These are phyloP conservation scores for Edaphochlamys debaryana DNA, from an alignment of 139 green algal genomes.

Conservation along the genomic window DNA sequence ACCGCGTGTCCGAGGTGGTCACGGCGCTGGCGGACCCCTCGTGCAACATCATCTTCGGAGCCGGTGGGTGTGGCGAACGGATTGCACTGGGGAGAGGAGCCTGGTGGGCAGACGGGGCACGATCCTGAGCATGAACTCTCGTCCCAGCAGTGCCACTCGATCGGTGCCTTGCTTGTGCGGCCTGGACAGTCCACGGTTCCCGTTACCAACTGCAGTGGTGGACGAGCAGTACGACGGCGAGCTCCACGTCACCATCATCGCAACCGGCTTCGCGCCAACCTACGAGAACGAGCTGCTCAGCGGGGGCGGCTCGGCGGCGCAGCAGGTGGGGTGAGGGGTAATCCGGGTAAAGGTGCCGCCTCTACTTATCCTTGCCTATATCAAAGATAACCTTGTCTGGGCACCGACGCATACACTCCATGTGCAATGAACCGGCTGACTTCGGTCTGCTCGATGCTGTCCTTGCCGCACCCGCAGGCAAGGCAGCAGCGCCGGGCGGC, in stretches of 20 bases:
- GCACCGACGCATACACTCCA: no score
- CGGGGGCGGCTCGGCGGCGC: background rate
- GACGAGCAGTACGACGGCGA: slow-evolving; percentile 62
- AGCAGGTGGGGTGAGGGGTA: background rate
- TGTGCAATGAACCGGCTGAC: no score
- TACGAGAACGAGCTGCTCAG: slow-evolving; percentile 80
- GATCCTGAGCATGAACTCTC: background rate
- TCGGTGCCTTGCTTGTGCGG: background rate
- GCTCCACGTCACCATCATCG: slow-evolving; percentile 95
- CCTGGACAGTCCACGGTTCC: background rate
- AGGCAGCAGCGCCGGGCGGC: slow-evolving; percentile 19
- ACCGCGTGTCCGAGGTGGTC: slow-evolving; percentile 93
- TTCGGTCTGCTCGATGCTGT: no score
- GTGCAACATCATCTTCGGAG: slow-evolving; percentile 99
- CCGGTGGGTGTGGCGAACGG: no score
- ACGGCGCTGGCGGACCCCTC: slow-evolving; percentile 89
- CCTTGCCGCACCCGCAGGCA: no score
- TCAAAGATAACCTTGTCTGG: no score
- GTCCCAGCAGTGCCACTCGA: background rate
- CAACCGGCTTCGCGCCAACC: slow-evolving; percentile 87
- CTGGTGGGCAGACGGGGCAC: no score
- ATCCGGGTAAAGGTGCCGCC: background rate
- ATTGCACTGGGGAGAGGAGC: no score
- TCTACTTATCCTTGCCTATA: no score
- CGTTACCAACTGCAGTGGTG: slow-evolving; percentile 47